Evolutionary conservation across 768 basidiomycete genomes (phyloP).

Genomic region (Hypsizygus marmoreus): DNA sequence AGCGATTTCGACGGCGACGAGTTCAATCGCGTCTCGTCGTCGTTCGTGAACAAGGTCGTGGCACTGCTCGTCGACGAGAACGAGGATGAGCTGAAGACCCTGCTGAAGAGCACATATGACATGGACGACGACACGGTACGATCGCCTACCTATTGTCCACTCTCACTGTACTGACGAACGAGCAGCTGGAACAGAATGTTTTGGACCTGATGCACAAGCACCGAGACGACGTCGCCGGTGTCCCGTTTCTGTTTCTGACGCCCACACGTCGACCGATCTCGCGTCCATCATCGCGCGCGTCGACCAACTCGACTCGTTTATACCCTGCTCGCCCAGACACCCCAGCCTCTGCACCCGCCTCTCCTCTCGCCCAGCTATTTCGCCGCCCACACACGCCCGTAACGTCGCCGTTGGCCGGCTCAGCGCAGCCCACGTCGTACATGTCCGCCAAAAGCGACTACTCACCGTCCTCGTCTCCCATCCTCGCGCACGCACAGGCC

Average conservation of each 20-base stretch:
- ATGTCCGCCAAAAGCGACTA: conserved; percentile 56
- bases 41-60: conserved; percentile 72
- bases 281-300: conserved; percentile 79
- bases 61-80: conserved; percentile 76
- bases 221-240: conserved; percentile 79
- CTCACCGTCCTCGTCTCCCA: conserved; percentile 70
- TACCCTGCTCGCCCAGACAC: conserved; percentile 70
- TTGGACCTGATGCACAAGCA: conserved; percentile 97
- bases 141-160: conserved; percentile 15
- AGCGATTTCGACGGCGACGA: conserved; percentile 57
- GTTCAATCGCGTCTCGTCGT: conserved; percentile 52
- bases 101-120: conserved; percentile 71
- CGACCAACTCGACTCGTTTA: conserved; percentile 69
- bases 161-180: conserved; percentile 16
- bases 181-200: conserved; percentile 82
- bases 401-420: conserved; percentile 71
- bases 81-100: conserved; percentile 80
- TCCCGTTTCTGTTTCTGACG: conserved; percentile 82
- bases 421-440: conserved; percentile 50
- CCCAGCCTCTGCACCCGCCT: conserved; percentile 72
- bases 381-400: conserved; percentile 80
- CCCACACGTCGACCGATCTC: conserved; percentile 79
- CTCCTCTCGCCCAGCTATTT: conserved; percentile 74
- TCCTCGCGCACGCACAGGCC: conserved; percentile 56
- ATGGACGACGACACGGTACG: conserved; percentile 72